Base-by-base conservation (phyloP, 2,329 filamentous ascomycete genomes). In the Annulohypoxylon truncatum region DNA sequence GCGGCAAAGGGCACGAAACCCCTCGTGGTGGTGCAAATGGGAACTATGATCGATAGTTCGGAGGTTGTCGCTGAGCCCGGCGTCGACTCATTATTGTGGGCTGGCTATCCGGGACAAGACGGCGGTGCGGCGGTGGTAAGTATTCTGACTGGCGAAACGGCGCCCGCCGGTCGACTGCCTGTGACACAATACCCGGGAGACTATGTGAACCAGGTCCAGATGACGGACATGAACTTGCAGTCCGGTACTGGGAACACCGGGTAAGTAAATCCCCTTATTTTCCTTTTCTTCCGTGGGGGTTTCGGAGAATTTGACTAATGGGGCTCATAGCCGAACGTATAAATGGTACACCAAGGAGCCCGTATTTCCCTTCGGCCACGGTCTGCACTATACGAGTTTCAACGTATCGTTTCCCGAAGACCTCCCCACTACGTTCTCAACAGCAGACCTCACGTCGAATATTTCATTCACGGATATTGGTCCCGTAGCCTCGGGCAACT, bases 301-400 rank as follows among this genome's bases (percentile, higher is more conserved):
- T 9, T n/a, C 40, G 3, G 20, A 28, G 38, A 15, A 29, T 7
- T 44, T 22, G 38, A 28, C 47, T 61, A 53, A 66, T 22, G 24
- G 28, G 8, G 10, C 9, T 7, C 10, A 2, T 13, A 74, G 73
- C 9, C 78, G 86, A 5, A 89, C 87, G 0, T 89, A 89, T 69
- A 83, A 81, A 67, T 89, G 86, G 86, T 89, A 86, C 73, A 79
- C 80, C 3, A 79, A 80, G 29, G 77, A 77, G n/a, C 79, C 83
- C 0, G 79, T 87, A 2, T 81, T 83, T 52, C 80, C 81, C 0
- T 89, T 88, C 60, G 87, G 86, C 0, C 80, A 81, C 62, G 87
- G 87, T 0, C 70, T 88, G 63, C 85, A 89, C 71, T 89, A 89
- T 76, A 89, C 86, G 3, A 84, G 76, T 35, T 89, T 89, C 68